A percentile compares a stretch with the other conserved stretches of the same genome.
Evolutionary conservation across 345 rosid genomes (phyloP).

Genomic region (Streptanthus diversifolius): DNA sequence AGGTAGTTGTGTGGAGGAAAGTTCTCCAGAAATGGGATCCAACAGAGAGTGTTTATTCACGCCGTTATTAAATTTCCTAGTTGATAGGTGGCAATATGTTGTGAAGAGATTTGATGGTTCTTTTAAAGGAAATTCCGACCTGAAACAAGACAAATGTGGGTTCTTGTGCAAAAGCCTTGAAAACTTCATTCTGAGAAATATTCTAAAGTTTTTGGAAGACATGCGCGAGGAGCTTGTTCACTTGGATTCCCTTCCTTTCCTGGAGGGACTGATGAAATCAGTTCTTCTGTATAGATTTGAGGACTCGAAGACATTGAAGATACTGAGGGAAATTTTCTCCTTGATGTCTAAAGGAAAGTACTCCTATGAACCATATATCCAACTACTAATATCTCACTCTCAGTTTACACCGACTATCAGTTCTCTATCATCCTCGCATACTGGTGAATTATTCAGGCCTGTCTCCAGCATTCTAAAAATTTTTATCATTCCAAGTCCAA

Average conservation of each 20-base stretch:
- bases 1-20: conserved; percentile 30
- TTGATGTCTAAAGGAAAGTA: conserved; percentile 53
- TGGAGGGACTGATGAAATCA: conserved; percentile 60
- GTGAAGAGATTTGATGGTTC: conserved; percentile 50
- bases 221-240: conserved; percentile 53
- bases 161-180: conserved; percentile 60
- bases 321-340: conserved; percentile 46
- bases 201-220: conserved; percentile 43
- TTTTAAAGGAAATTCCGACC: conserved; percentile 26
- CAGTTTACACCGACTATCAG: conserved; percentile 61
- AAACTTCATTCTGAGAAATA: conserved; percentile 59
- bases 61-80: conserved; percentile 50
- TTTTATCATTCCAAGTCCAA: conserved; percentile 37
- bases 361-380: conserved; percentile 51
- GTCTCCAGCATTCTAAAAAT: conserved; percentile 72
- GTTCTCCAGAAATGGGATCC: conserved; percentile 32
- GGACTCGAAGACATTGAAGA: conserved; percentile 59
- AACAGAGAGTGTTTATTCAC: conserved; percentile 40
- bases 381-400: conserved; percentile 75
- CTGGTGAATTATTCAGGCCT: conserved; percentile 58
- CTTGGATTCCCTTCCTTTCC: conserved; percentile 59
- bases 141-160: conserved; percentile 36
- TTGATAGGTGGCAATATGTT: conserved; percentile 55
- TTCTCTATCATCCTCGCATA: conserved; percentile 43
- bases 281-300: conserved; percentile 73